Evolutionary conservation across 805 yeast species (phyloP).

Genomic region (Ogataea saltuana): DNA sequence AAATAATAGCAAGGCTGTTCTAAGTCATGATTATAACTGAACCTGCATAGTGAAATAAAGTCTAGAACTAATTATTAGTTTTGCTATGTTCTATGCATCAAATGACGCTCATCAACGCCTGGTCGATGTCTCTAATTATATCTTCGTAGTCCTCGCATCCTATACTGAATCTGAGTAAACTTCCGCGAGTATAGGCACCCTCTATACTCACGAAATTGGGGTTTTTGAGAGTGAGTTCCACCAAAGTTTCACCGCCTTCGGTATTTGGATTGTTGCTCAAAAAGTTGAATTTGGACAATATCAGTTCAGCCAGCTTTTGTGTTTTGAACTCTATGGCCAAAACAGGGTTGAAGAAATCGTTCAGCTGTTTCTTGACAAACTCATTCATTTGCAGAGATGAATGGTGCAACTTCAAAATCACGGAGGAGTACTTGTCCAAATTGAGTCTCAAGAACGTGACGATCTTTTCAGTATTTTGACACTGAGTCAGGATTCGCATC

Average conservation of each 20-base stretch:
- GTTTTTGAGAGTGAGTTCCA: conserved; percentile 43
- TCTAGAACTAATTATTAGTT: conserved; percentile 2
- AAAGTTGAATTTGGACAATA: conserved; percentile 48
- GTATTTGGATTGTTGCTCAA: conserved; percentile 50
- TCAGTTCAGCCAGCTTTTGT: conserved; percentile 39
- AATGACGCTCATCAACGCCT: conserved; percentile 36
- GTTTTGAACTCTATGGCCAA: conserved; percentile 43
- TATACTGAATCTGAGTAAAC: conserved; percentile 48
- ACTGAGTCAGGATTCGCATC: conserved; percentile 49
- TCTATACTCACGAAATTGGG: conserved; percentile 31
- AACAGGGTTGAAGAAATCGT: conserved; percentile 47
- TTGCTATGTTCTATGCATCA: neutral
- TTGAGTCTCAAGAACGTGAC: conserved; percentile 41
- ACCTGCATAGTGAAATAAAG: neutral
- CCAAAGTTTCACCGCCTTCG: conserved; percentile 53
- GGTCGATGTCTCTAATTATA: conserved; percentile 47
- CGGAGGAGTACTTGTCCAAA: conserved; percentile 34
- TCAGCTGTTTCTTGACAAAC: conserved; percentile 43
- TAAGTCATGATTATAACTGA: neutral
- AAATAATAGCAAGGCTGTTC: neutral
- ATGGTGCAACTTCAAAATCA: conserved; percentile 41
- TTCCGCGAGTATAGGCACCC: conserved; percentile 18
- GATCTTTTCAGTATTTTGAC: conserved; percentile 44
- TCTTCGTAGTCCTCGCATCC: conserved; percentile 56
- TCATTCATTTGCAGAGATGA: conserved; percentile 48